phyloP scores from a whole-genome alignment of 805 yeast genomes.

The Candida tammaniensis region DNA sequence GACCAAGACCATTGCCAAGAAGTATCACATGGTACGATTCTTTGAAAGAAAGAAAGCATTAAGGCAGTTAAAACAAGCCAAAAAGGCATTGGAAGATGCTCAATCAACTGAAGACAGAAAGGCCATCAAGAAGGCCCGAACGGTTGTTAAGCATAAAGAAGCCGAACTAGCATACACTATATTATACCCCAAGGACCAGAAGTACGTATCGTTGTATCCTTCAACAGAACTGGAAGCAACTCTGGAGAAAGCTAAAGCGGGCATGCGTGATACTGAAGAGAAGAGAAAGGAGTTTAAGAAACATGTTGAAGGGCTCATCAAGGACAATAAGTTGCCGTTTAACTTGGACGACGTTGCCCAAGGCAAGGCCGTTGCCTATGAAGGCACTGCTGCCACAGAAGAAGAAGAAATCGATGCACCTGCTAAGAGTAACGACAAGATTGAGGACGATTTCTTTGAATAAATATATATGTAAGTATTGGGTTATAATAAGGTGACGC shows the following conservation, averaged over 20 bases:
- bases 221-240: constrained; percentile 19
- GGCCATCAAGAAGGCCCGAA: constrained; percentile 44
- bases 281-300: constrained; percentile 45
- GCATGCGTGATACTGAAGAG: constrained; percentile 39
- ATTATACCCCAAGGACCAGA: constrained; percentile 74
- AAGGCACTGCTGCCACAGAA: constrained; percentile 14
- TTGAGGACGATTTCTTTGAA: constrained; percentile 45
- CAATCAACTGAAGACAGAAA: constrained; percentile 31
- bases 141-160: constrained; percentile 53
- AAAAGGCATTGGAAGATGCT: constrained; percentile 35
- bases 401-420: constrained; percentile 45
- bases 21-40: constrained; percentile 91
- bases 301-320: constrained; percentile 49
- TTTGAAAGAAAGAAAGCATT: constrained; percentile 86
- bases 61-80: constrained; percentile 60
- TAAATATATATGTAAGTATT: no score
- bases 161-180: constrained; percentile 73
- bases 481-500: constrained; percentile 7
- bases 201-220: constrained; percentile 79
- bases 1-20: constrained; percentile 55
- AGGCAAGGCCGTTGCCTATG: constrained; percentile 31
- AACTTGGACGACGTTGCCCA: constrained; percentile 43
- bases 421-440: constrained; percentile 22
- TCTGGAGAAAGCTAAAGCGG: constrained; percentile 42
- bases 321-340: constrained; percentile 54